Conservation (phyloP, 176 grass and related monocot genomes). For the Triticum dicoccoides region DNA sequence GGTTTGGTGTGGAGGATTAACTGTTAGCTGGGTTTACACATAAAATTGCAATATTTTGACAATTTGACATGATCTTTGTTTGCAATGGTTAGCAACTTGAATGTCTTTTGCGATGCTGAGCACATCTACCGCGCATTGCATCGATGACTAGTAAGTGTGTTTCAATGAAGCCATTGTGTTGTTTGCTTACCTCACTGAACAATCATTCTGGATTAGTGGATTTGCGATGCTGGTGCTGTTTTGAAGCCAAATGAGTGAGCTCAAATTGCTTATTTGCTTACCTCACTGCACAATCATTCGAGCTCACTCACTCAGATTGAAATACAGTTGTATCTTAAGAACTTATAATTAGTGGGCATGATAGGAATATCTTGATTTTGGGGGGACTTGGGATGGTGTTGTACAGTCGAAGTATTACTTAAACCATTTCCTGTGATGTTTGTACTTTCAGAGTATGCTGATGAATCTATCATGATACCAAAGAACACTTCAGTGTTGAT, state of each 20-base stretch:
- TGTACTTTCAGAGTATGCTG: constrained; percentile 90
- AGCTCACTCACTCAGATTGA: neutral
- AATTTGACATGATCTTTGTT: neutral
- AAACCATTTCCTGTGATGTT: constrained; percentile 44
- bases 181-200: constrained; percentile 20
- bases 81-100: constrained; percentile 1
- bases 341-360: neutral
- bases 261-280: constrained; percentile 11
- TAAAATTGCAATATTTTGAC: neutral
- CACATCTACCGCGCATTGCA: neutral
- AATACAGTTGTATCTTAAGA: constrained; percentile 7
- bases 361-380: neutral
- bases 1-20: constrained; percentile 1
- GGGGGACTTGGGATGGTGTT: constrained; percentile 21
- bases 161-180: neutral
- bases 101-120: neutral
- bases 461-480: constrained; percentile 91
- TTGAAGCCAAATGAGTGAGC: too few species aligned
- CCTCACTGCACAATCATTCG: neutral
- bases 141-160: neutral
- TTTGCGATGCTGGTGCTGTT: neutral
- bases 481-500: constrained; percentile 98
- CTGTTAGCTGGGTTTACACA: neutral
- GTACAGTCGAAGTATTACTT: constrained; percentile 23
- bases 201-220: neutral